Conservation (phyloP, 139 green algal genomes). For the Picochlorum sp. region DNA sequence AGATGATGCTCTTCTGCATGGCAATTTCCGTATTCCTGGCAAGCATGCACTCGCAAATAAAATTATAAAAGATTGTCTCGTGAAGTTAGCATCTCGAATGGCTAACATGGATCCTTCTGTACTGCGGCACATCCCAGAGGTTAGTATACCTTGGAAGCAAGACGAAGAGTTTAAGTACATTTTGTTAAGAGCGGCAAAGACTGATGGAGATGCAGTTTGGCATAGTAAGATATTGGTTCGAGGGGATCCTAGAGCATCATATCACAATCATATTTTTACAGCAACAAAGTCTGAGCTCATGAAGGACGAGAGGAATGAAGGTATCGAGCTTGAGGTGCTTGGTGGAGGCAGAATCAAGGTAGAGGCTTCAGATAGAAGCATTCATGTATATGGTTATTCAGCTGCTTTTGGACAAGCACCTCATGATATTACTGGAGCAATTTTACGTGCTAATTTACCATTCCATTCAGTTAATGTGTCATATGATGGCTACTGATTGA, state of each 20-base stretch:
- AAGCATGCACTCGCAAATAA: slow-evolving; percentile 37
- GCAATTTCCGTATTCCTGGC: slow-evolving; percentile 35
- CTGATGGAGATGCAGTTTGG: not conserved
- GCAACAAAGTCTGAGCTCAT: slow-evolving; percentile 11
- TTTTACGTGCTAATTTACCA: slow-evolving; percentile 45
- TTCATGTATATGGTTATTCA: slow-evolving; percentile 59
- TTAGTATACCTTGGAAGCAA: not conserved
- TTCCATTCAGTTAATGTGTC: slow-evolving; percentile 47
- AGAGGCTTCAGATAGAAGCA: not conserved
- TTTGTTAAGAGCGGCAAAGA: slow-evolving; percentile 40
- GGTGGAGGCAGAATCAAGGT: not conserved
- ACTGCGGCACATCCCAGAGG: not conserved
- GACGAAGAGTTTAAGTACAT: slow-evolving; percentile 65
- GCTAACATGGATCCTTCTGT: not conserved
- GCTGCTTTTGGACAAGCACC: slow-evolving; percentile 60
- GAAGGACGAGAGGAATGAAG: slow-evolving; percentile 12
- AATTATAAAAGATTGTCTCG: slow-evolving; percentile 42
- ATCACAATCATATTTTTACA: slow-evolving; percentile 62
- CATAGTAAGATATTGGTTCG: slow-evolving; percentile 61
- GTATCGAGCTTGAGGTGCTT: slow-evolving; percentile 4
- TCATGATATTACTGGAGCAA: slow-evolving; percentile 53
- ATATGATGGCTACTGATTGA: slow-evolving; percentile 64
- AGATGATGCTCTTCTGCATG: not conserved
- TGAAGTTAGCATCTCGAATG: not conserved
- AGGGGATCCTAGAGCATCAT: slow-evolving; percentile 41